Conservation (phyloP, 768 basidiomycete species). For the Xerocomus potaroensis region DNA sequence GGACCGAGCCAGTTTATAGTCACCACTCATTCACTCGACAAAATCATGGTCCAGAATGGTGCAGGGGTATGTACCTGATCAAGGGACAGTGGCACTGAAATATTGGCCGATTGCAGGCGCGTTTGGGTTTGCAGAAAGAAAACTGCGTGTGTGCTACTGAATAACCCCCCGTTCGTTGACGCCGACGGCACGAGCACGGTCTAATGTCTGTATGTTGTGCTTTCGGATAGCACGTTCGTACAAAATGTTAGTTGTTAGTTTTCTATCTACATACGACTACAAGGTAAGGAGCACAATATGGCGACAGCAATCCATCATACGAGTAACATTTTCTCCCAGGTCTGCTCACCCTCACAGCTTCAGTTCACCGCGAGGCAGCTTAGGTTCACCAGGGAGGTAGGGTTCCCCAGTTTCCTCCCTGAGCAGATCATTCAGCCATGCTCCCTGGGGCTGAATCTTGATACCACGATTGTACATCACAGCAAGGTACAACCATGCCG, state of each 20-base stretch:
- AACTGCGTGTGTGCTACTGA: too few relatives aligned
- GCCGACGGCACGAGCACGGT: too few relatives aligned
- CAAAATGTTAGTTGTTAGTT: not conserved
- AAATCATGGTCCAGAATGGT: not conserved
- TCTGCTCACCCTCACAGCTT: constrained; percentile 40
- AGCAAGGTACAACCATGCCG: constrained; percentile 63
- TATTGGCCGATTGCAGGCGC: too few relatives aligned
- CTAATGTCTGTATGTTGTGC: too few relatives aligned
- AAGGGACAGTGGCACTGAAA: too few relatives aligned
- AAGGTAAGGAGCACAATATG: not conserved
- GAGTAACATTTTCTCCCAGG: not conserved
- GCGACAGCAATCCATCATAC: constrained; percentile 10
- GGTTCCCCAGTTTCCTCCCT: constrained; percentile 71
- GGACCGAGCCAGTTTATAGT: not conserved
- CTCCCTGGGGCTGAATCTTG: constrained; percentile 75
- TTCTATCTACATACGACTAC: constrained; percentile 11
- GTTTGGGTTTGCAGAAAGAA: too few relatives aligned
- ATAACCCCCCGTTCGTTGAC: too few relatives aligned
- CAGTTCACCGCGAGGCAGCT: constrained; percentile 59
- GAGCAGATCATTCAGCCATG: constrained; percentile 81
- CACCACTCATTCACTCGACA: not conserved
- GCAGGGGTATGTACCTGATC: too few relatives aligned
- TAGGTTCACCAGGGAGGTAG: constrained; percentile 65
- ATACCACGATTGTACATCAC: constrained; percentile 75
- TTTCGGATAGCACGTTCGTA: constrained; percentile 7